Conservation (phyloP, 1,139 yeast genomes). For the Magnusiomyces clavatus region DNA sequence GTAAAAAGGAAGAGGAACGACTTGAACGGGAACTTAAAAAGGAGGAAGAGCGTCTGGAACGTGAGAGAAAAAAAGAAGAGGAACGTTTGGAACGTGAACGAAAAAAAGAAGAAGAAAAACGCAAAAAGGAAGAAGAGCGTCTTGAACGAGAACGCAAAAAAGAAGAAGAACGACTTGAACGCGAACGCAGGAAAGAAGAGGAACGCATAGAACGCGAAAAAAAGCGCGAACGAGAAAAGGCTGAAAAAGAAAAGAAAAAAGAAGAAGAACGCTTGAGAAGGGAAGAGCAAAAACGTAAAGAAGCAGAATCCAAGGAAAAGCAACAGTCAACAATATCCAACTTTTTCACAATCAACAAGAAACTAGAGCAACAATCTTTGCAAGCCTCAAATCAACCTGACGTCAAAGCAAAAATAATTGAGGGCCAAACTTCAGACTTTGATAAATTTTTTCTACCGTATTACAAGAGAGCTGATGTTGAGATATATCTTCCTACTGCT, state of each 20-base stretch:
- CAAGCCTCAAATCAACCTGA: background rate
- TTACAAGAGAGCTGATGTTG: slow-evolving; percentile 11
- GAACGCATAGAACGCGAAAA: slow-evolving; percentile 6
- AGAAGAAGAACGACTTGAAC: slow-evolving; percentile 6
- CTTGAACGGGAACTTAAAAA: slow-evolving; percentile 7
- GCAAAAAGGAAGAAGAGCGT: slow-evolving; percentile 3
- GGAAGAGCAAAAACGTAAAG: slow-evolving; percentile 11
- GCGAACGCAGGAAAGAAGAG: slow-evolving; percentile 8
- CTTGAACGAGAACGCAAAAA: slow-evolving; percentile 1
- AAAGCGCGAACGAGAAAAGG: background rate
- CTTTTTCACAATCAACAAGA: slow-evolving; percentile 11
- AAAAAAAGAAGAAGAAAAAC: slow-evolving; percentile 3
- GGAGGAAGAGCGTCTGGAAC: slow-evolving; percentile 4
- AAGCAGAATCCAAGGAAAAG: slow-evolving; percentile 6
- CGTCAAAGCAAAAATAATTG: background rate
- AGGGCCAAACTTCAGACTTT: slow-evolving; percentile 6
- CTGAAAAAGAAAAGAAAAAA: background rate
- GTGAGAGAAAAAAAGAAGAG: slow-evolving; percentile 5
- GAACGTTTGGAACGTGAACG: slow-evolving; percentile 8
- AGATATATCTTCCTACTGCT: slow-evolving; percentile 3
- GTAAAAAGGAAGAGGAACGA: slow-evolving; percentile 1
- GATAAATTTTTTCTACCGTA: slow-evolving; percentile 11
- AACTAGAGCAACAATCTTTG: background rate
- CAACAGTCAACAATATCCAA: slow-evolving; percentile 11
- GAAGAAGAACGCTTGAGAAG: slow-evolving; percentile 7